phyloP scores from a whole-genome alignment of 1,284 basidiomycete species.

The Tilletia horrida region DNA sequence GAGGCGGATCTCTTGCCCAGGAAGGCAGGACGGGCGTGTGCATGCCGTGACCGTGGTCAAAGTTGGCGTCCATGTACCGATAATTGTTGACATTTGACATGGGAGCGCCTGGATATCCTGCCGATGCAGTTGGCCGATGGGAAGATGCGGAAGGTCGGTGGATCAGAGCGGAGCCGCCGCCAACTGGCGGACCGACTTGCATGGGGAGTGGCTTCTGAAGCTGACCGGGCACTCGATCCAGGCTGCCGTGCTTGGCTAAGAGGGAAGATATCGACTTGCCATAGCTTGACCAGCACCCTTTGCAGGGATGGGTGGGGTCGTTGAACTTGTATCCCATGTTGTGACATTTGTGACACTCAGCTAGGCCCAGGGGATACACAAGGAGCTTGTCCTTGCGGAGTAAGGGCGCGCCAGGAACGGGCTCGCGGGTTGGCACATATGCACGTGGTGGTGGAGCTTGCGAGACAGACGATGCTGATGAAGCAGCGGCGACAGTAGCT shows the following conservation, averaged over 20 bases:
- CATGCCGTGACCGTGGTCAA: neutral
- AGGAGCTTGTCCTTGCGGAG: conserved; percentile 35
- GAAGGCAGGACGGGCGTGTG: neutral
- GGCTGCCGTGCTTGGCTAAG: neutral
- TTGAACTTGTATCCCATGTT: conserved; percentile 39
- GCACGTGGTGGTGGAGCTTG: neutral
- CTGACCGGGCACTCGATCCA: conserved; percentile 2
- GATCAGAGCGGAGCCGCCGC: neutral
- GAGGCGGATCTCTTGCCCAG: neutral
- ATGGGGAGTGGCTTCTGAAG: neutral
- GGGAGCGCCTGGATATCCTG: conserved; percentile 2
- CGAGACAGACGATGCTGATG: neutral
- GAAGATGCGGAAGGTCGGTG: neutral
- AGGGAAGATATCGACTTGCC: conserved; percentile 14
- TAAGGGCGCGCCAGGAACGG: conserved; percentile 33
- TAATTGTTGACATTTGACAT: neutral
- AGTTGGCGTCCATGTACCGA: conserved; percentile 13
- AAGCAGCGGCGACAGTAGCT: neutral
- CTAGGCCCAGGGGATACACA: conserved; percentile 33
- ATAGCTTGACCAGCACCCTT: conserved; percentile 26
- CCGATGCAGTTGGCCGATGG: conserved; percentile 1
- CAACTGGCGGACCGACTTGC: neutral
- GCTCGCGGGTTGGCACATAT: conserved; percentile 18
- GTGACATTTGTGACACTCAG: conserved; percentile 35
- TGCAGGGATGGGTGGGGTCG: conserved; percentile 35